Evolutionary conservation across 2,329 filamentous ascomycete genomes (phyloP).

Genomic region (Neofusicoccum sp.): DNA sequence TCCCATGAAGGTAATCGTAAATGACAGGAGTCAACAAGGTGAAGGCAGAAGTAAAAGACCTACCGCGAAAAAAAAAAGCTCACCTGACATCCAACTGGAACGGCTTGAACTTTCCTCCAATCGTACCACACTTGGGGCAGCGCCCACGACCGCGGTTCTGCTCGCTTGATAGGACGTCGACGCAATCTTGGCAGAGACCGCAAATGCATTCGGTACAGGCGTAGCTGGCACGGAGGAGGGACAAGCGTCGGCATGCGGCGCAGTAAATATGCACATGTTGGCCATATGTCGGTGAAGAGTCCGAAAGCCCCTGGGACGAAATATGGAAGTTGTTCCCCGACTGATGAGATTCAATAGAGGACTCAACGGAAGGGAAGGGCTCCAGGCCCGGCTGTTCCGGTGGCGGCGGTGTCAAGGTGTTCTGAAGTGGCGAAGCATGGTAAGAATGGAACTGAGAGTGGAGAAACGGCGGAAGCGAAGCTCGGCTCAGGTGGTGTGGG

Average conservation of each 20-base stretch:
- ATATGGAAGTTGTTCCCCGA: conserved; percentile 68
- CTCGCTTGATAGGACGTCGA: conserved; percentile 74
- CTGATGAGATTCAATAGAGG: conserved; percentile 65
- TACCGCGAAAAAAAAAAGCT: conserved; percentile 26
- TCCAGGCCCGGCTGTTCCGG: conserved; percentile 51
- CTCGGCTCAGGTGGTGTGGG: conserved; percentile 54
- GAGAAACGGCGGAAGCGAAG: conserved; percentile 60
- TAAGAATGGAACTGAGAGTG: conserved; percentile 62
- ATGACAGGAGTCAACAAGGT: neutral
- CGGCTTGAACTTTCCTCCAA: conserved; percentile 78
- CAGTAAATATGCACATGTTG: conserved; percentile 81
- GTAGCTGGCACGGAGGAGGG: conserved; percentile 76
- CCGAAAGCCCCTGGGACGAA: conserved; percentile 46
- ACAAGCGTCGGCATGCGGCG: conserved; percentile 77
- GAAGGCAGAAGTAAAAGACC: neutral
- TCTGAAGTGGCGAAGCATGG: conserved; percentile 85
- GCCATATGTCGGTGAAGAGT: conserved; percentile 59
- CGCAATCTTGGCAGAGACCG: conserved; percentile 84
- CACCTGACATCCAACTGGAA: conserved; percentile 80
- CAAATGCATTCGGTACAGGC: conserved; percentile 97
- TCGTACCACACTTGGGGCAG: conserved; percentile 75
- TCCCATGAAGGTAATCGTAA: conserved; percentile 3
- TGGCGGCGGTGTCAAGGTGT: conserved; percentile 79
- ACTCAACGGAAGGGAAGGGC: conserved; percentile 89
- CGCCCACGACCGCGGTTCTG: conserved; percentile 66